Base-by-base conservation (phyloP, 768 basidiomycete genomes). In the Lactifluus subvellereus region DNA sequence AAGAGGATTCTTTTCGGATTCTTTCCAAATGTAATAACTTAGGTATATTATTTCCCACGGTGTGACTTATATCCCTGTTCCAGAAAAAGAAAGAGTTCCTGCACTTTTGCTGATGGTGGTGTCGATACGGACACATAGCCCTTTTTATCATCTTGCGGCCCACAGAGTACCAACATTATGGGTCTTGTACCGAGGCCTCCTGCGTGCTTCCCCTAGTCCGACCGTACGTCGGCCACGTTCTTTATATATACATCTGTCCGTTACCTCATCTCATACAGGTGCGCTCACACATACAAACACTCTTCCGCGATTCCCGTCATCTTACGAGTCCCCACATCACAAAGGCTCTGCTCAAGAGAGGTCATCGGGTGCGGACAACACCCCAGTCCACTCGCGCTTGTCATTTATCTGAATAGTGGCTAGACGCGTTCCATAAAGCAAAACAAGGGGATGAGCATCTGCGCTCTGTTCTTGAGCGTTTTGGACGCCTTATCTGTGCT, bases 121-220 rank as follows among this genome's bases (percentile, higher is more conserved):
- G 27, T 27, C 18, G 13, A 10, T 84, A 6, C 78, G 84, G 11
- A 83, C 88, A 9, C 77, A 79, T 22, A 78, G 82, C 3, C 84
- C 88, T 3, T 89, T 92, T 68, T 91, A 80, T 69, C 71, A 81
- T 54, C 84, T 92, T 32, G 77, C 79, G 0, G 86, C 85, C 0
- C 93, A 95, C 71, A 82, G 86, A 22, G 73, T 86, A 32, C 91
- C 93, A 3, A 92, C 90, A 0, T 72, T 88, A 68, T 91, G 89
- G 88, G 73, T 78, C 0, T 75, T 94, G 5, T 95, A 94, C 72
- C 80, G 91, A 22, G 83, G 84, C 4, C 77, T 95, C 14, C 73
- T 90, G 53, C 75, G 78, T 33, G 69, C 79, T 45, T 79, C 88
- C 6, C 81, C 83, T 0, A 78, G 78, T 14, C 78, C 81, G 32